Evolutionary conservation across 1,284 basidiomycete species (phyloP).

Genomic region (Cryptococcus wingfieldii): DNA sequence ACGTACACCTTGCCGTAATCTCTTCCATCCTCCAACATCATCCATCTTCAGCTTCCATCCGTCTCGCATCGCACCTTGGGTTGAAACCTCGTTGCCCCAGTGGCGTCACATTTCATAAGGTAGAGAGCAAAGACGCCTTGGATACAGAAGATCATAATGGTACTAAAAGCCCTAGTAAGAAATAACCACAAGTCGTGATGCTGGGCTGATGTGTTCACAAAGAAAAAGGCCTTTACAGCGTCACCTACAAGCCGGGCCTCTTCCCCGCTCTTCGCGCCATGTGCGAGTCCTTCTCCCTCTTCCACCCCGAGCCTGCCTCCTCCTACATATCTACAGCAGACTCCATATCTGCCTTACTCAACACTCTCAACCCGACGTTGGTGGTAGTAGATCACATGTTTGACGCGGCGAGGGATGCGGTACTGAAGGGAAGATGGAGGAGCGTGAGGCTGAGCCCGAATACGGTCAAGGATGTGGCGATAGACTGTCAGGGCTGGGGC

Average conservation of each 20-base stretch:
- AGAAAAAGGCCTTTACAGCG: neutral
- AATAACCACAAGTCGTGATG: too few relatives aligned
- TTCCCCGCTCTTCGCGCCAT: slow-evolving; percentile 1
- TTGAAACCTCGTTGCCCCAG: too few relatives aligned
- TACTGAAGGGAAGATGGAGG: neutral
- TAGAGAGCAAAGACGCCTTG: too few relatives aligned
- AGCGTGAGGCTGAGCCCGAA: slow-evolving; percentile 16
- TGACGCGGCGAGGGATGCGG: slow-evolving; percentile 16
- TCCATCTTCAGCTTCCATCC: too few relatives aligned
- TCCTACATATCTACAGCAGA: neutral
- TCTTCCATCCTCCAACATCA: too few relatives aligned
- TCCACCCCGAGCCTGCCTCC: slow-evolving; percentile 9
- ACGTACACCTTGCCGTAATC: too few relatives aligned
- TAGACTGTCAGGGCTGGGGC: slow-evolving; percentile 5
- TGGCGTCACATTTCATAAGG: too few relatives aligned
- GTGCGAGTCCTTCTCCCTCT: neutral
- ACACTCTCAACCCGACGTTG: slow-evolving; percentile 11
- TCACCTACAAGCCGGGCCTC: slow-evolving; percentile 4
- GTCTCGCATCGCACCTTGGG: too few relatives aligned
- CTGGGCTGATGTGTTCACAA: too few relatives aligned
- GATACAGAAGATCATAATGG: too few relatives aligned
- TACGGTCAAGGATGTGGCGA: slow-evolving; percentile 19
- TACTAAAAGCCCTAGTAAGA: too few relatives aligned
- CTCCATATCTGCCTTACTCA: slow-evolving; percentile 2
- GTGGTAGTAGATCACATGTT: slow-evolving; percentile 15